Percentiles rank a stretch among this genome's conserved stretches.
Evolutionary conservation across 176 grass and related monocot species (phyloP).

Genomic region (Pharus latifolius): DNA sequence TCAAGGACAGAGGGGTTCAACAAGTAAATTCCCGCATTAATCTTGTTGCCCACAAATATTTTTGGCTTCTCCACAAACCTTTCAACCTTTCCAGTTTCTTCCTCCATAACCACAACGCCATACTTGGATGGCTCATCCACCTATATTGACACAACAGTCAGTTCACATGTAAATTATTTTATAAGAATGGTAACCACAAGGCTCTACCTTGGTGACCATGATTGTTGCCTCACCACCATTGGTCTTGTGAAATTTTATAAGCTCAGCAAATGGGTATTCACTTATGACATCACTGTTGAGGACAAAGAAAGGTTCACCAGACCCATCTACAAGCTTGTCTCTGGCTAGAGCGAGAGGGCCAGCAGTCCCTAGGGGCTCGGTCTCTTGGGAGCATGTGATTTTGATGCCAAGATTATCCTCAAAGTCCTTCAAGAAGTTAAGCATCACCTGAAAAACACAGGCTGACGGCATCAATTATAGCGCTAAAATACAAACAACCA

Average conservation of each 20-base stretch:
- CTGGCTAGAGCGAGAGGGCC: constrained; percentile 42
- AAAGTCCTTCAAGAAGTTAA: constrained; percentile 47
- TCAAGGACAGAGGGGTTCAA: constrained; percentile 41
- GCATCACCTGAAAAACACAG: constrained; percentile 26
- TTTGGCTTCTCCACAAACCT: constrained; percentile 50
- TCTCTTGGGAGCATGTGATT: constrained; percentile 51
- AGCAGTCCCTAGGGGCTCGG: constrained; percentile 38
- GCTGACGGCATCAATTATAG: neutral
- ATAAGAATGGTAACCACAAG: neutral
- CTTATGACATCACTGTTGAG: constrained; percentile 47
- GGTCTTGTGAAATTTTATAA: constrained; percentile 42
- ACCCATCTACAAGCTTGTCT: constrained; percentile 29
- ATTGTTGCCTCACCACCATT: constrained; percentile 48
- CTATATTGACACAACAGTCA: neutral
- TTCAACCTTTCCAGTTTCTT: constrained; percentile 46
- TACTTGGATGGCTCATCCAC: constrained; percentile 48
- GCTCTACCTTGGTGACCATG: constrained; percentile 44
- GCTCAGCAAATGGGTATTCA: constrained; percentile 39
- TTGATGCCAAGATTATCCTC: constrained; percentile 34
- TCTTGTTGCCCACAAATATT: constrained; percentile 46
- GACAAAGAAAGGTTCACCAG: constrained; percentile 39
- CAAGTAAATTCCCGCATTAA: constrained; percentile 49
- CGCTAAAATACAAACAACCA: neutral
- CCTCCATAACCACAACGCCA: constrained; percentile 50
- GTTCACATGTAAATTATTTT: neutral